Evolutionary conservation across 106 monocot genomes (phyloP).

Genomic region (Allium fistulosum): DNA sequence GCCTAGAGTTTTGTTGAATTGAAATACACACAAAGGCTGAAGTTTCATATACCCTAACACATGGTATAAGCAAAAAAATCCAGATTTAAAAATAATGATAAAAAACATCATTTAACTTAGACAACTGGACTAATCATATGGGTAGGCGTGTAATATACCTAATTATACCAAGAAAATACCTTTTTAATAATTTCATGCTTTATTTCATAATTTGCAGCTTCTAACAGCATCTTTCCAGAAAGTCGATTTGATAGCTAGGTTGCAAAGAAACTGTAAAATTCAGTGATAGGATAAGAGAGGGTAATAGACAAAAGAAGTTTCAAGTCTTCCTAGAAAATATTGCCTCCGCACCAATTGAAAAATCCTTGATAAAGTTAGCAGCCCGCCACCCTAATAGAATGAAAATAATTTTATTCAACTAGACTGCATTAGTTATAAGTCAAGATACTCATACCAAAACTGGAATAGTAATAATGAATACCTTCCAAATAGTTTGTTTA

Average conservation of each 20-base stretch:
- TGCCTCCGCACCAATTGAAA: conserved; percentile 49
- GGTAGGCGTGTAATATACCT: too few relatives aligned
- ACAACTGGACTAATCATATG: too few relatives aligned
- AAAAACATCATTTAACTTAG: too few relatives aligned
- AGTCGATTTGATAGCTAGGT: conserved; percentile 67
- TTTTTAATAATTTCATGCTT: conserved; percentile 76
- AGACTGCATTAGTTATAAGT: too few relatives aligned
- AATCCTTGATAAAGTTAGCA: conserved; percentile 65
- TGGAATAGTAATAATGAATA: conserved; percentile 16
- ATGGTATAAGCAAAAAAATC: too few relatives aligned
- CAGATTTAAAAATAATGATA: too few relatives aligned
- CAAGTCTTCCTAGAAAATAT: conserved; percentile 2
- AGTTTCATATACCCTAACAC: too few relatives aligned
- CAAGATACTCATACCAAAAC: neutral
- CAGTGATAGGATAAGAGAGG: conserved; percentile 9
- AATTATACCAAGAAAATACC: conserved; percentile 24
- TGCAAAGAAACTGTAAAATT: conserved; percentile 12
- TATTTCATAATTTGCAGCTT: conserved; percentile 91
- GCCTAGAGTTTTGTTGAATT: too few relatives aligned
- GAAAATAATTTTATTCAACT: too few relatives aligned
- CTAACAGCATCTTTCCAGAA: conserved; percentile 77
- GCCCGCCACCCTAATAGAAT: conserved; percentile 65
- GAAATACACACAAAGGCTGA: too few relatives aligned
- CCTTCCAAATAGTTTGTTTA: conserved; percentile 69
- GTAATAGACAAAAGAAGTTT: neutral